A percentile compares a stretch with the other conserved stretches of the same genome.
Conservation (phyloP, 1,139 yeast genomes). For the Magnusiomyces suaveolens region DNA sequence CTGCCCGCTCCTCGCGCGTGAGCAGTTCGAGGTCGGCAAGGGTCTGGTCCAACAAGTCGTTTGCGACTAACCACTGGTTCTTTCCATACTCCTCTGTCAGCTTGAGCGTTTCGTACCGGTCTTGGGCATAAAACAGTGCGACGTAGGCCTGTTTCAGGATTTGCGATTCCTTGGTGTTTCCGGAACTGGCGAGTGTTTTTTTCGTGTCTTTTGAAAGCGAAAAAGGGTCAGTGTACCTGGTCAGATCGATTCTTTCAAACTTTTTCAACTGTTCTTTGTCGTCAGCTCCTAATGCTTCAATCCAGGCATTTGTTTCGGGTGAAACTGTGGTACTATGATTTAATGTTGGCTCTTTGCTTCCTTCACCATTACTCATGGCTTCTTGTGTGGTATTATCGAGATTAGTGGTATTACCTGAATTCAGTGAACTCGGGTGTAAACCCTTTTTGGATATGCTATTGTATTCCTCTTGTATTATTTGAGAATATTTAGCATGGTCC, state of each 20-base stretch:
- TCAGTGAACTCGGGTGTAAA: background rate
- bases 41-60: conserved; percentile 25
- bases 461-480: background rate
- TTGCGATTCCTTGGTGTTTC: conserved; percentile 8
- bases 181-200: too few species aligned
- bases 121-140: conserved; percentile 26
- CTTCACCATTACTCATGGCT: too few species aligned
- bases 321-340: background rate
- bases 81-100: conserved; percentile 25
- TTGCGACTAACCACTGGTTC: conserved; percentile 30
- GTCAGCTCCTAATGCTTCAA: background rate
- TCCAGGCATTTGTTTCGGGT: background rate
- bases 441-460: background rate
- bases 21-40: conserved; percentile 20
- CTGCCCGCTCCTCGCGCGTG: conserved; percentile 17
- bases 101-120: conserved; percentile 25
- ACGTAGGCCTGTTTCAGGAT: conserved; percentile 20
- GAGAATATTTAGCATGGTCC: background rate
- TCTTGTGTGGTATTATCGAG: too few species aligned
- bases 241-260: conserved; percentile 27
- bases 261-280: background rate
- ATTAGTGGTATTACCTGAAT: too few species aligned
- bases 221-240: conserved; percentile 15
- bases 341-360: too few species aligned
- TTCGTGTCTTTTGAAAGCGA: background rate